phyloP scores from a whole-genome alignment of 345 rosid genomes.

The Syzygium oleosum region DNA sequence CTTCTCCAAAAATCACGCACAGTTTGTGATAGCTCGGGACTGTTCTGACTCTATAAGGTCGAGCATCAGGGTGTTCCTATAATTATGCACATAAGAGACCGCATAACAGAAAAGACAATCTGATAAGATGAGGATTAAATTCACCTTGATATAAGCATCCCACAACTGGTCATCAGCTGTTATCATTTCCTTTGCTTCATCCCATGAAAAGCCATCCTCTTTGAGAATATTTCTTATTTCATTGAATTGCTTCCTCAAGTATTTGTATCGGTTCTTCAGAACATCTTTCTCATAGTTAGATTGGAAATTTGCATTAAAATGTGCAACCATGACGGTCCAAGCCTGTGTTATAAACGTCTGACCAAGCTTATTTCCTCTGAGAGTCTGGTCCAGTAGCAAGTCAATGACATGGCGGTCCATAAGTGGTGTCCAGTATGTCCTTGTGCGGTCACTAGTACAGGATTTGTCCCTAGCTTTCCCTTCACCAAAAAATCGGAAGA shows the following conservation, averaged over 20 bases:
- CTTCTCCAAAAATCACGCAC: slow-evolving; percentile 64
- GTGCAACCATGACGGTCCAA: slow-evolving; percentile 61
- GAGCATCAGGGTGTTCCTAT: slow-evolving; percentile 84
- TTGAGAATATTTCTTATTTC: slow-evolving; percentile 61
- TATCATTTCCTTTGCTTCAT: slow-evolving; percentile 63
- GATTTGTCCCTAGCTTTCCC: slow-evolving; percentile 26
- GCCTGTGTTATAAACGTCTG: slow-evolving; percentile 74
- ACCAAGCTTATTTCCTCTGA: slow-evolving; percentile 69
- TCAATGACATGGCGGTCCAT: slow-evolving; percentile 80
- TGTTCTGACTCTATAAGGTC: slow-evolving; percentile 76
- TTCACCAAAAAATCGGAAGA: slow-evolving; percentile 24
- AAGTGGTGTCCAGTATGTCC: slow-evolving; percentile 89
- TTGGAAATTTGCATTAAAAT: slow-evolving; percentile 52
- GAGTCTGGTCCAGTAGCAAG: slow-evolving; percentile 64
- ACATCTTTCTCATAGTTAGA: slow-evolving; percentile 67
- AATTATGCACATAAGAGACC: slow-evolving; percentile 13
- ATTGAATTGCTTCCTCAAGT: slow-evolving; percentile 67
- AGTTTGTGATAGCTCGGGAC: slow-evolving; percentile 68
- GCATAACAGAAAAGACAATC: background rate
- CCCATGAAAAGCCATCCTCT: slow-evolving; percentile 76
- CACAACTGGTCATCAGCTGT: slow-evolving; percentile 67
- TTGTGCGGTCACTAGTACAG: slow-evolving; percentile 42
- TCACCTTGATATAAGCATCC: slow-evolving; percentile 65
- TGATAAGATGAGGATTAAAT: slow-evolving; percentile 5
- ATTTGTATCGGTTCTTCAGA: slow-evolving; percentile 75